phyloP scores from a whole-genome alignment of 2,329 filamentous ascomycete species.

The Pseudocercospora macadamiae region DNA sequence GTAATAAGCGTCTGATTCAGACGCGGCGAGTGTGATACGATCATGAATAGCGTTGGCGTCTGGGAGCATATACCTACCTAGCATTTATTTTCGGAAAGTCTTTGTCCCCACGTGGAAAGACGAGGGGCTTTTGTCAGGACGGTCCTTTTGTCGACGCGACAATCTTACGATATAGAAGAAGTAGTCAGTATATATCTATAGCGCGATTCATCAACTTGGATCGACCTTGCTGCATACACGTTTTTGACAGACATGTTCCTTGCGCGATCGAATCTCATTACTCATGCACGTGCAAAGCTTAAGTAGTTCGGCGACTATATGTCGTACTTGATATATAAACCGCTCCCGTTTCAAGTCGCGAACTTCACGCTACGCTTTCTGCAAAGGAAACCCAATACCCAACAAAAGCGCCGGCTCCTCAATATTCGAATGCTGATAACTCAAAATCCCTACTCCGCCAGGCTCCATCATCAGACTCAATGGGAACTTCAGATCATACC shows the following conservation, averaged over 20 bases:
- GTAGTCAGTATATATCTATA: too few species aligned
- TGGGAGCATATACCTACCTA: neutral
- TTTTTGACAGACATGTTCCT: neutral
- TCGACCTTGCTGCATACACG: neutral
- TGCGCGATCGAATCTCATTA: neutral
- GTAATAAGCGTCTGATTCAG: neutral
- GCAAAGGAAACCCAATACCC: constrained; percentile 65
- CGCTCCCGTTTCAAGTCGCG: too few species aligned
- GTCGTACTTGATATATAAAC: too few species aligned
- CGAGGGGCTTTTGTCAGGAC: too few species aligned
- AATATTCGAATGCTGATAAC: constrained; percentile 79
- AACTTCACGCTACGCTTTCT: too few species aligned
- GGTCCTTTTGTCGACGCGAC: too few species aligned
- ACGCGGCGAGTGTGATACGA: neutral
- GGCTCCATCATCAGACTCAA: constrained; percentile 77
- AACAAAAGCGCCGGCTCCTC: constrained; percentile 79
- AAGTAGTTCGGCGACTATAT: neutral
- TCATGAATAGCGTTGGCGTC: neutral
- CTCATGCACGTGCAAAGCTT: neutral
- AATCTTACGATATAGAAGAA: constrained; percentile 1
- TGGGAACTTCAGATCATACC: constrained; percentile 67
- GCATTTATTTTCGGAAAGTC: too few species aligned
- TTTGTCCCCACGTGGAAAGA: too few species aligned
- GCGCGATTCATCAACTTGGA: neutral
- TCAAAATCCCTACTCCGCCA: constrained; percentile 80